Conservation (phyloP, 176 grass and related monocot genomes). For the Aegilops umbellulata region DNA sequence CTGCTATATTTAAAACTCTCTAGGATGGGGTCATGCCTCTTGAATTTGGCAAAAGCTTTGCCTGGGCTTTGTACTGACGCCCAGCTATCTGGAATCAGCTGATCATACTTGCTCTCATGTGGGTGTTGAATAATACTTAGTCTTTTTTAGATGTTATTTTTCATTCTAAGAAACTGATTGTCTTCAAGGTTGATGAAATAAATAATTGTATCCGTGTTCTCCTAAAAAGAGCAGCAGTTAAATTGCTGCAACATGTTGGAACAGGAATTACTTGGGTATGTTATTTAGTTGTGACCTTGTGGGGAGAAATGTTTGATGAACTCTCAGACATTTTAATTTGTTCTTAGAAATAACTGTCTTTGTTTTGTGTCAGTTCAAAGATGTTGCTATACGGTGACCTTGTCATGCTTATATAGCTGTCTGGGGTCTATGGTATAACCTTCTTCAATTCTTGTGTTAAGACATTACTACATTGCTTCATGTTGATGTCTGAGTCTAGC, state of each 20-base stretch:
- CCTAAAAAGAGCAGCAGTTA: slow-evolving; percentile 26
- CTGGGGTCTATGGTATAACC: neutral
- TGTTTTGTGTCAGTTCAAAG: neutral
- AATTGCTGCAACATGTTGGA: slow-evolving; percentile 35
- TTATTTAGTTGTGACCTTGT: slow-evolving; percentile 40
- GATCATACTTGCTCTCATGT: neutral
- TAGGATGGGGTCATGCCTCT: neutral
- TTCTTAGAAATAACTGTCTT: neutral
- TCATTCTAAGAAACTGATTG: slow-evolving; percentile 42
- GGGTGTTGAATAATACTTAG: neutral
- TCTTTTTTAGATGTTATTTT: slow-evolving; percentile 6
- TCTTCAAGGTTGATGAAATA: slow-evolving; percentile 46
- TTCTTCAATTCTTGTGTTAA: neutral
- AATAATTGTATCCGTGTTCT: slow-evolving; percentile 12
- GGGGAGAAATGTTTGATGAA: slow-evolving; percentile 16
- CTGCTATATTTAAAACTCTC: slow-evolving; percentile 1
- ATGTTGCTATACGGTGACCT: neutral
- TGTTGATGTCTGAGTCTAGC: neutral
- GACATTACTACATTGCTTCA: neutral
- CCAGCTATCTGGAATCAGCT: slow-evolving; percentile 12
- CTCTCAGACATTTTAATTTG: neutral
- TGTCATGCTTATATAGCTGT: slow-evolving; percentile 14
- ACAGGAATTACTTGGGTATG: slow-evolving; percentile 40
- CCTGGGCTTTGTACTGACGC: neutral
- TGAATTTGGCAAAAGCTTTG: neutral